These are phyloP conservation scores for Leucocoprinus leucothites DNA, from an alignment of 768 basidiomycete species.

Conservation along the genomic window DNA sequence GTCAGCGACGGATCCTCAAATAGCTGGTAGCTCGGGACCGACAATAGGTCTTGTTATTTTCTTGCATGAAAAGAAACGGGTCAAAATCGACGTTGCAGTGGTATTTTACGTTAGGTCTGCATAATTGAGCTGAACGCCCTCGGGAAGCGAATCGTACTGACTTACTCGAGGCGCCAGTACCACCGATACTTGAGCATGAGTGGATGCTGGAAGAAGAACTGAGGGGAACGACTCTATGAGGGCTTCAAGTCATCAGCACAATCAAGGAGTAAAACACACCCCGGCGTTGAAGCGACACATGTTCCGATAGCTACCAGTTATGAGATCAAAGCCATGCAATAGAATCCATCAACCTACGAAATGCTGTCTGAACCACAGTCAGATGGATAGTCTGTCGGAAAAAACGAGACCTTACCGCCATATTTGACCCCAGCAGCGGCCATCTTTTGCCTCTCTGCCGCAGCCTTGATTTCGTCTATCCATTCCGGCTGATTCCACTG, in stretches of 20 bases:
- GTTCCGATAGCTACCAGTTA: constrained; percentile 55
- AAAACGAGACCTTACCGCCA: constrained; percentile 28
- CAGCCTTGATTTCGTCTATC: constrained; percentile 73
- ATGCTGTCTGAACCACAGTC: constrained; percentile 28
- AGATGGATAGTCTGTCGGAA: constrained; percentile 1
- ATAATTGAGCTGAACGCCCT: constrained; percentile 13
- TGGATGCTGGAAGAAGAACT: constrained; percentile 77
- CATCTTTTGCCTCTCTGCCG: constrained; percentile 57
- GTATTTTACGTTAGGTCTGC: constrained; percentile 69
- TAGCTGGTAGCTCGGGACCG: not conserved
- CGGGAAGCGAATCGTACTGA: not conserved
- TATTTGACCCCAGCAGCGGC: constrained; percentile 42
- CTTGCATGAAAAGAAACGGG: constrained; percentile 75
- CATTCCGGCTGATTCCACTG: constrained; percentile 78
- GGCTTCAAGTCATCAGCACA: constrained; percentile 15
- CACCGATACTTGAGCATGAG: constrained; percentile 67
- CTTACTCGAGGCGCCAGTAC: constrained; percentile 64
- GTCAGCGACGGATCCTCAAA: not conserved
- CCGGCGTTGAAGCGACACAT: constrained; percentile 79
- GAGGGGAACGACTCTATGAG: constrained; percentile 25
- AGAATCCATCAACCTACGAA: not conserved
- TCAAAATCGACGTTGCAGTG: constrained; percentile 68
- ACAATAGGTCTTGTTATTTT: constrained; percentile 71
- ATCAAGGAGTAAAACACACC: constrained; percentile 31
- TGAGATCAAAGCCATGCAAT: constrained; percentile 15